A percentile compares a stretch with the other conserved stretches of the same genome.
These are phyloP conservation scores for Colletotrichum sp. DNA, from an alignment of 2,329 filamentous ascomycete species.

Conservation along the genomic window DNA sequence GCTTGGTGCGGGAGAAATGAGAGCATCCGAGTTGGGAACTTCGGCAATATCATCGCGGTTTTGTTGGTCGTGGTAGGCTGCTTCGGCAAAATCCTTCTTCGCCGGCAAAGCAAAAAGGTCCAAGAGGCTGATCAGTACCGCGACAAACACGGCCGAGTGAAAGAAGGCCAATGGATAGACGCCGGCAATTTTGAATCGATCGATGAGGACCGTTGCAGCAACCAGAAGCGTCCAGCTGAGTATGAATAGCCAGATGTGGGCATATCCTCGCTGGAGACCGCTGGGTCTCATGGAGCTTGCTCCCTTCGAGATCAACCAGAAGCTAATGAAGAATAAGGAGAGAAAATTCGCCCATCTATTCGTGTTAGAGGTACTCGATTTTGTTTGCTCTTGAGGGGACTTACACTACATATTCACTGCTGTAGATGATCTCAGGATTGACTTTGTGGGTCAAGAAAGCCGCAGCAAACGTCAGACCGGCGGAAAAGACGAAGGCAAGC, in stretches of 20 bases:
- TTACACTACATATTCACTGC: constrained; percentile 80
- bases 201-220: constrained; percentile 74
- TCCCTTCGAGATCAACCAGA: constrained; percentile 83
- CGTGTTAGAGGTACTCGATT: background rate
- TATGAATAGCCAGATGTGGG: constrained; percentile 82
- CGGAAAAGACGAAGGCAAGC: constrained; percentile 72
- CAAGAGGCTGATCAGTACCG: constrained; percentile 75
- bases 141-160: constrained; percentile 76
- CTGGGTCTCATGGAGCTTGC: constrained; percentile 83
- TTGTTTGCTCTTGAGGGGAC: constrained; percentile 25
- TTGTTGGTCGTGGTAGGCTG: constrained; percentile 56
- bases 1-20: constrained; percentile 45
- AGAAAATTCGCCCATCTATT: constrained; percentile 81
- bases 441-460: constrained; percentile 80
- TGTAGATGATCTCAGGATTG: constrained; percentile 92
- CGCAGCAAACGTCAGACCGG: constrained; percentile 71
- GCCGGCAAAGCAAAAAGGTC: constrained; percentile 80
- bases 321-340: constrained; percentile 77
- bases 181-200: constrained; percentile 73
- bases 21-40: constrained; percentile 34
- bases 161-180: constrained; percentile 86
- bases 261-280: constrained; percentile 83
- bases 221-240: constrained; percentile 78
- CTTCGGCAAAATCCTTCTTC: constrained; percentile 72
- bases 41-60: constrained; percentile 40